Evolutionary conservation across 1,284 basidiomycete genomes (phyloP).

Genomic region (Sporisorium graminicola): DNA sequence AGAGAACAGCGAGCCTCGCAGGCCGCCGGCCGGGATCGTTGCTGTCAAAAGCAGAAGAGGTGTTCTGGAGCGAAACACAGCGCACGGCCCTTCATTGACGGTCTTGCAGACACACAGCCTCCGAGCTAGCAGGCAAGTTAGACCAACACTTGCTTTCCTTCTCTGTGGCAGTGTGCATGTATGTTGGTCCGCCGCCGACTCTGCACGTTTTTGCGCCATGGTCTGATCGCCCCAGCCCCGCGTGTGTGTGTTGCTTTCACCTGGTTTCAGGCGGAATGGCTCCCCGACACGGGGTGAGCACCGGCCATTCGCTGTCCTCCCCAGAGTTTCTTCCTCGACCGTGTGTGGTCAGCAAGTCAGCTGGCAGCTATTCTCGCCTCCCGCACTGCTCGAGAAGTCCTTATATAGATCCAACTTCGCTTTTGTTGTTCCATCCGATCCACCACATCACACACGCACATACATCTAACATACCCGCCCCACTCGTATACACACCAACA

Average conservation of each 20-base stretch:
- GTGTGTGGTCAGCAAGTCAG: background rate
- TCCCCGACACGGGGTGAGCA: background rate
- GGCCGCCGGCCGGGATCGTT: background rate
- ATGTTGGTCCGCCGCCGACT: background rate
- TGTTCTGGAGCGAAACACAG: conserved; percentile 1
- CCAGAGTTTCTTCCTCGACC: background rate
- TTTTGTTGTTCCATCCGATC: background rate
- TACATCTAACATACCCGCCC: background rate
- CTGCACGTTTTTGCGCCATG: background rate
- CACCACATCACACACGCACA: background rate
- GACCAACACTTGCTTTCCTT: background rate
- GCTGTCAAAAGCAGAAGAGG: background rate
- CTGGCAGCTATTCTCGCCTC: background rate
- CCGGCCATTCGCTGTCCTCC: background rate
- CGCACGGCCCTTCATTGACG: background rate
- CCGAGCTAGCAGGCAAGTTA: background rate
- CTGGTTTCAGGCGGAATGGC: background rate
- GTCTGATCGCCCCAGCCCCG: conserved; percentile 1
- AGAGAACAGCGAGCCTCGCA: background rate
- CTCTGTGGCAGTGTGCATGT: background rate
- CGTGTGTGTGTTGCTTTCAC: background rate
- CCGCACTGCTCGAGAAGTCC: background rate
- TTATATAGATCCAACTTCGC: conserved; percentile 6
- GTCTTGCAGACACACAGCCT: background rate
- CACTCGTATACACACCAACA: background rate